Conservation (phyloP, 169 alveolate genomes). For the Plasmodium gonderi region DNA sequence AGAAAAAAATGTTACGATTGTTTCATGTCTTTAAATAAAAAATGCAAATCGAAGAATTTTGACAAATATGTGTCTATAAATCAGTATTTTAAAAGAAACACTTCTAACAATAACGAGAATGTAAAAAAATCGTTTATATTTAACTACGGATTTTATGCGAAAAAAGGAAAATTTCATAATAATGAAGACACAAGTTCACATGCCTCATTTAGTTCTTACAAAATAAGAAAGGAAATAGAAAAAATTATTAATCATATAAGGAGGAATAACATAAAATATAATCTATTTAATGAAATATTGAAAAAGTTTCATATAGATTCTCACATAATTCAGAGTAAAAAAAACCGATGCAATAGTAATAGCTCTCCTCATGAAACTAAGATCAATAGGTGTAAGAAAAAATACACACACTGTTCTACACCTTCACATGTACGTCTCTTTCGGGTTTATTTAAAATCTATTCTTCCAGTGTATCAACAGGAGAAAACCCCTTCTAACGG, state of each 20-base stretch:
- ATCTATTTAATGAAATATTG: slow-evolving; percentile 7
- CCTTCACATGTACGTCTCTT: not conserved
- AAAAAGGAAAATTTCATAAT: slow-evolving; percentile 38
- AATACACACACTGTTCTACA: not conserved
- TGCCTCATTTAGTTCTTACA: slow-evolving; percentile 23
- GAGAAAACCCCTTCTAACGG: not conserved
- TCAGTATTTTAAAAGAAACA: slow-evolving; percentile 8
- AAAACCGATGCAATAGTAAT: not conserved
- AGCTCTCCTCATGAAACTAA: not conserved
- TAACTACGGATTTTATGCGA: slow-evolving; percentile 51
- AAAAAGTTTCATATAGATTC: not conserved
- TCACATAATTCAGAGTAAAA: not conserved
- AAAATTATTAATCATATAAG: not conserved
- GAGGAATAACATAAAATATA: not conserved
- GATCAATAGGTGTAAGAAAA: not conserved
- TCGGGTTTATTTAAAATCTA: slow-evolving; percentile 22
- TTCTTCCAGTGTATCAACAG: not conserved
- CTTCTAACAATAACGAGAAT: not conserved
- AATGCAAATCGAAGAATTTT: not conserved
- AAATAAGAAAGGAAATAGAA: slow-evolving; percentile 22
- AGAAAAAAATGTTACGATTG: slow-evolving; percentile 37
- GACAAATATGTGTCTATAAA: not conserved
- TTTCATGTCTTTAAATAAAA: not conserved
- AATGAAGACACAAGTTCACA: slow-evolving; percentile 70
- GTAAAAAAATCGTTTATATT: slow-evolving; percentile 8